Conservation (phyloP, 306 rosid genomes). For the Lotus japonicus region DNA sequence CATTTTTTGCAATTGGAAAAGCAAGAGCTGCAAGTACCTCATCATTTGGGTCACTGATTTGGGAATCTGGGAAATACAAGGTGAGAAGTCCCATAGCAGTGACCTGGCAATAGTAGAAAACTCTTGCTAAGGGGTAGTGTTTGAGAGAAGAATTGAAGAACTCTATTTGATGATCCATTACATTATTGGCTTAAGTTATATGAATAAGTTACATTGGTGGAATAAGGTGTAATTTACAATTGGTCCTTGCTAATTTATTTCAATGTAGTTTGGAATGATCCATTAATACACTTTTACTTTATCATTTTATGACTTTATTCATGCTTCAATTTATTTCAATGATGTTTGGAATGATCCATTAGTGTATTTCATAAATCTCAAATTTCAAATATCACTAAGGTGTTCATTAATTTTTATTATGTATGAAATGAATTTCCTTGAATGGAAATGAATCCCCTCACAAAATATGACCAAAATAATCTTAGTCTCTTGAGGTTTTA, state of each 20-base stretch:
- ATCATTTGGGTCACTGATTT: conserved; percentile 52
- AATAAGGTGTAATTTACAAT: background rate
- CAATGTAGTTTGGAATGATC: background rate
- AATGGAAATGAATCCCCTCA: no score
- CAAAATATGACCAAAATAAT: no score
- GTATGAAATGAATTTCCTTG: no score
- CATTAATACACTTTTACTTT: background rate
- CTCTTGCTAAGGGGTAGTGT: background rate
- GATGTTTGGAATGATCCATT: no score
- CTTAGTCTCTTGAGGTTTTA: no score
- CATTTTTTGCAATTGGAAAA: conserved; percentile 29
- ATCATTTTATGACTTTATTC: no score
- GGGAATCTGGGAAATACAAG: conserved; percentile 36
- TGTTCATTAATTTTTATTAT: no score
- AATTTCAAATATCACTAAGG: no score
- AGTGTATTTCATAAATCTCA: no score
- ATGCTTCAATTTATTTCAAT: no score
- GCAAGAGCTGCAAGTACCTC: conserved; percentile 2
- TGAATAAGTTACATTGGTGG: background rate
- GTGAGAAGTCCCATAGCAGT: conserved; percentile 73
- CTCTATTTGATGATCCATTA: background rate
- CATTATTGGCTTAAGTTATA: background rate
- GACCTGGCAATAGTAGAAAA: conserved; percentile 35
- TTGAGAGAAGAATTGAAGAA: background rate
- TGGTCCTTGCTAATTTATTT: background rate